phyloP scores from a whole-genome alignment of 1,284 basidiomycete species.

The Rugosomyces carneus region DNA sequence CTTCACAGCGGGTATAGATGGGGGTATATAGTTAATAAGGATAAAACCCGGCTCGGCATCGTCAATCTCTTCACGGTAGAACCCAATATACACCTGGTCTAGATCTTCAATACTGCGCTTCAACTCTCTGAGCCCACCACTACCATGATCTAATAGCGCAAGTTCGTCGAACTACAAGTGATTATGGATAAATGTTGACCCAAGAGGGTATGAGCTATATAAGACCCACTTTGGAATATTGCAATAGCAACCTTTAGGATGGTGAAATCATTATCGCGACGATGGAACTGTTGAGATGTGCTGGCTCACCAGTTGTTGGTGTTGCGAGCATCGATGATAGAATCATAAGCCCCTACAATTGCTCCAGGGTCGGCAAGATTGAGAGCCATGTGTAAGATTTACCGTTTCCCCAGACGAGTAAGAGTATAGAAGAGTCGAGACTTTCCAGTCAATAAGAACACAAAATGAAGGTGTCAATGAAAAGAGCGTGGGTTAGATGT shows the following conservation, averaged over 20 bases:
- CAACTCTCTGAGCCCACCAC: constrained; percentile 35
- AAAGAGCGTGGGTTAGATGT: neutral
- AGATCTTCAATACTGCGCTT: constrained; percentile 33
- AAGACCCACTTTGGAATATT: constrained; percentile 28
- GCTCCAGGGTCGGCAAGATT: constrained; percentile 21
- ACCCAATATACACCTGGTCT: constrained; percentile 32
- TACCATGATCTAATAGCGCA: constrained; percentile 31
- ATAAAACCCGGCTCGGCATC: constrained; percentile 29
- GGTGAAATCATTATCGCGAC: neutral
- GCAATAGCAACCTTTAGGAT: constrained; percentile 29
- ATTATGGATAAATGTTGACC: neutral
- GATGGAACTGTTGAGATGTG: neutral
- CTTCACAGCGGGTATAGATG: constrained; percentile 32
- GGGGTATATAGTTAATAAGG: constrained; percentile 38
- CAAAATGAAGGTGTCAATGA: neutral
- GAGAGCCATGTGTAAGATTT: constrained; percentile 19
- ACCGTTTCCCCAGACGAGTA: neutral
- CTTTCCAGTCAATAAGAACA: too few species aligned
- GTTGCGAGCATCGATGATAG: constrained; percentile 21
- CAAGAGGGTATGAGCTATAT: neutral
- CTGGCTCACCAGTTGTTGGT: constrained; percentile 31
- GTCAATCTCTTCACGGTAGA: constrained; percentile 32
- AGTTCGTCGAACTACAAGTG: constrained; percentile 27
- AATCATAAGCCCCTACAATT: constrained; percentile 28
- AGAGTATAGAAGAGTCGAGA: neutral